Conservation (phyloP, 1,284 basidiomycete genomes). For the Ustilago xerochloae region DNA sequence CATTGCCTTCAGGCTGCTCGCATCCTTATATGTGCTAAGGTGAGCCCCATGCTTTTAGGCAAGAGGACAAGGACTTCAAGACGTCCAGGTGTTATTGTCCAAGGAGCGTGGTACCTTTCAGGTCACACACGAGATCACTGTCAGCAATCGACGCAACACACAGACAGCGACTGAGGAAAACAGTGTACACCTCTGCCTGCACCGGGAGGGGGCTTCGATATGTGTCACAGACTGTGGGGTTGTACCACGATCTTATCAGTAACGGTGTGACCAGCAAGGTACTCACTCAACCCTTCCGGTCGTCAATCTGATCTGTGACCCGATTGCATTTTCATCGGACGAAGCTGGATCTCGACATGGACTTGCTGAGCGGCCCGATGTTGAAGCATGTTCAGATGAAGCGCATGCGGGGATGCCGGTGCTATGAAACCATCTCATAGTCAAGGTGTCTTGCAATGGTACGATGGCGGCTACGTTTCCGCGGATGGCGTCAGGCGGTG, state of each 20-base stretch:
- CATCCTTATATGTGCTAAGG: too few relatives aligned
- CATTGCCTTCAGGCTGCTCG: not conserved
- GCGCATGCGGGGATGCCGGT: not conserved
- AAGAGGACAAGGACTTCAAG: too few relatives aligned
- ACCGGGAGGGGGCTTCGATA: not conserved
- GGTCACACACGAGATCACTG: not conserved
- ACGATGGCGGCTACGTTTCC: not conserved
- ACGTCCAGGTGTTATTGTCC: not conserved
- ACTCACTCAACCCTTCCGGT: constrained; percentile 19
- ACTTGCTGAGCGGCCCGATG: not conserved
- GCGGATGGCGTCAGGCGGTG: constrained; percentile 38
- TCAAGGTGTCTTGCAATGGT: not conserved
- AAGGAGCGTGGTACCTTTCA: constrained; percentile 14
- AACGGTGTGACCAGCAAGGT: constrained; percentile 19
- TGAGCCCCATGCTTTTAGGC: too few relatives aligned
- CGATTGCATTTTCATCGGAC: not conserved
- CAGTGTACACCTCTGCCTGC: too few relatives aligned
- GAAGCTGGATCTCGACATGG: not conserved
- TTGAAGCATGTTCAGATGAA: not conserved
- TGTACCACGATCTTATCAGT: constrained; percentile 29
- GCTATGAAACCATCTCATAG: not conserved
- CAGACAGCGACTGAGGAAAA: too few relatives aligned
- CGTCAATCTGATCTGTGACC: not conserved
- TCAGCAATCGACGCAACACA: not conserved
- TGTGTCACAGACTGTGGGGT: constrained; percentile 20